phyloP scores from a whole-genome alignment of 441 rosid species.

The Gossypium schwendimanii region DNA sequence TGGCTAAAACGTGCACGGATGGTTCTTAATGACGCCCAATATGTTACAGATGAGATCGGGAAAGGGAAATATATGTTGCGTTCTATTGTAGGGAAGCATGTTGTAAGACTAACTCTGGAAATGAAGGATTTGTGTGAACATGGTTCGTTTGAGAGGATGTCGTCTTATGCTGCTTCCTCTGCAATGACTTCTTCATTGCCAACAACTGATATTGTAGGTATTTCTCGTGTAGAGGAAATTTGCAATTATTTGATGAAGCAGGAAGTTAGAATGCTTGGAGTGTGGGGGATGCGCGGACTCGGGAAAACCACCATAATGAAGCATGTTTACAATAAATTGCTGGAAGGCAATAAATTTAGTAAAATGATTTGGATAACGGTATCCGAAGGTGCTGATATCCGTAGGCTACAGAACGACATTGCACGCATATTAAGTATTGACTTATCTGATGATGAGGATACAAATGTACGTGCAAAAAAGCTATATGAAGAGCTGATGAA shows the following conservation, averaged over 20 bases:
- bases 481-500: neutral
- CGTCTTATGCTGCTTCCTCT: neutral
- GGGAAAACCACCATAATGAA: neutral
- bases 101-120: neutral
- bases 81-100: neutral
- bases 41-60: neutral
- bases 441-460: neutral
- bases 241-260: neutral
- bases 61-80: neutral
- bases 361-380: neutral
- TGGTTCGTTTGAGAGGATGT: accelerated
- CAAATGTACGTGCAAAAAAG: neutral
- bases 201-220: neutral
- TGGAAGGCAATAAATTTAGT: neutral
- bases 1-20: accelerated
- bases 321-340: neutral
- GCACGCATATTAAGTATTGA: accelerated
- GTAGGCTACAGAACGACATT: neutral
- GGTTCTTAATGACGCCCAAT: too few relatives aligned
- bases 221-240: accelerated
- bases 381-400: accelerated
- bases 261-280: neutral
- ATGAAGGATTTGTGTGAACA: neutral
- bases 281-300: neutral
- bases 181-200: neutral